phyloP scores from a whole-genome alignment of 495 filamentous ascomycete species.

The Aspergillus homomorphus region DNA sequence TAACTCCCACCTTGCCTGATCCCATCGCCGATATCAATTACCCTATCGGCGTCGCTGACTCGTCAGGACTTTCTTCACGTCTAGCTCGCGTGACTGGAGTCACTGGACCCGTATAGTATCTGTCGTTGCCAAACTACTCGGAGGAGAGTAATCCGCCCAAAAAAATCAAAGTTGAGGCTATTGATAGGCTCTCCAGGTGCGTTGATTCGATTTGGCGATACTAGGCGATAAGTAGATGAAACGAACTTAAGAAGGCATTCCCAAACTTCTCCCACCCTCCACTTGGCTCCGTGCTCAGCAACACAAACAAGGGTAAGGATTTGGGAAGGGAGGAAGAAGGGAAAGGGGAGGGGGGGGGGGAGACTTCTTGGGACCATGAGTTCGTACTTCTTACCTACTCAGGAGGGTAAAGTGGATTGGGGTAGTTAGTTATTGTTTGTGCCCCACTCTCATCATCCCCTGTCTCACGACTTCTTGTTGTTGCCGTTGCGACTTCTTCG shows the following conservation, averaged over 20 bases:
- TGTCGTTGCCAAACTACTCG: neutral
- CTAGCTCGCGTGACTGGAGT: neutral
- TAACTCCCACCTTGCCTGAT: conserved; percentile 5
- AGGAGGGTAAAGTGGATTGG: conserved; percentile 1
- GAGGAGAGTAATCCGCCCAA: neutral
- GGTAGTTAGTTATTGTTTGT: neutral
- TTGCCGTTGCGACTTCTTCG: neutral
- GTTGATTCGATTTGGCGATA: neutral
- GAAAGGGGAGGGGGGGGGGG: neutral
- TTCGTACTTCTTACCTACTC: conserved; percentile 6
- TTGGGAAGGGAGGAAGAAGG: neutral
- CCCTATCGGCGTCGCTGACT: neutral
- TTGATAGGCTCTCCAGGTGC: neutral
- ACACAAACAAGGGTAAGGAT: neutral
- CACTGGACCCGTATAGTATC: neutral
- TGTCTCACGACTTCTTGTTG: conserved; percentile 8
- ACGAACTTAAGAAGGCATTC: neutral
- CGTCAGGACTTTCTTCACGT: neutral
- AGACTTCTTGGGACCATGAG: neutral
- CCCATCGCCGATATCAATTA: neutral
- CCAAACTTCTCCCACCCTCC: neutral
- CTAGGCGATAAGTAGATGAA: neutral
- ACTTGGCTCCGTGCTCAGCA: neutral
- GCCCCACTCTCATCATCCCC: conserved; percentile 5
- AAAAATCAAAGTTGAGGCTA: neutral